Conservation (phyloP, 371 early-diverging fungal genomes). For the Entomophthora muscae region DNA sequence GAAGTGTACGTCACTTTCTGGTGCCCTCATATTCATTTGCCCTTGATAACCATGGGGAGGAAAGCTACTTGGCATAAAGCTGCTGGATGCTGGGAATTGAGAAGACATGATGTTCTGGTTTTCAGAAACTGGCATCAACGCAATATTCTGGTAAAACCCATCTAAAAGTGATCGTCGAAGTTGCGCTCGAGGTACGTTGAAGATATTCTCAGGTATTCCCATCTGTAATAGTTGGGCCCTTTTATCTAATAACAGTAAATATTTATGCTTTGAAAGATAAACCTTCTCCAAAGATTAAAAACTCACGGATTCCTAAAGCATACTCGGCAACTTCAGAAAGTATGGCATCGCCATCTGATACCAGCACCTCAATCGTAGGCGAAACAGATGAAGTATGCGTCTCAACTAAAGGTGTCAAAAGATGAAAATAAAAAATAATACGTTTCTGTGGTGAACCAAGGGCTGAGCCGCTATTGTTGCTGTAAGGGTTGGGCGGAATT, state of each 20-base stretch:
- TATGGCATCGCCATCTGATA: background rate
- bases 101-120: background rate
- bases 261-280: background rate
- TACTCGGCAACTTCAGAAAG: slow-evolving; percentile 2
- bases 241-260: background rate
- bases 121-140: background rate
- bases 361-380: background rate
- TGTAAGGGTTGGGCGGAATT: background rate
- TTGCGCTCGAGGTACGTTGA: background rate
- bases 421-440: background rate
- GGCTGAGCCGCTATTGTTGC: background rate
- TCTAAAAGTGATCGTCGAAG: background rate
- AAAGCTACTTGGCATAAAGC: background rate
- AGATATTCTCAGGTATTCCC: background rate
- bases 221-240: background rate
- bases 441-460: background rate
- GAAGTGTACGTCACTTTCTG: background rate
- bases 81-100: background rate
- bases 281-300: slow-evolving; percentile 1
- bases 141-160: slow-evolving; percentile 1
- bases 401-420: background rate
- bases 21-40: background rate
- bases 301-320: background rate
- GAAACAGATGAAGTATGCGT: background rate
- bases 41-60: background rate